Evolutionary conservation across 1,139 yeast genomes (phyloP).

Genomic region (Blastobotrys persicus): DNA sequence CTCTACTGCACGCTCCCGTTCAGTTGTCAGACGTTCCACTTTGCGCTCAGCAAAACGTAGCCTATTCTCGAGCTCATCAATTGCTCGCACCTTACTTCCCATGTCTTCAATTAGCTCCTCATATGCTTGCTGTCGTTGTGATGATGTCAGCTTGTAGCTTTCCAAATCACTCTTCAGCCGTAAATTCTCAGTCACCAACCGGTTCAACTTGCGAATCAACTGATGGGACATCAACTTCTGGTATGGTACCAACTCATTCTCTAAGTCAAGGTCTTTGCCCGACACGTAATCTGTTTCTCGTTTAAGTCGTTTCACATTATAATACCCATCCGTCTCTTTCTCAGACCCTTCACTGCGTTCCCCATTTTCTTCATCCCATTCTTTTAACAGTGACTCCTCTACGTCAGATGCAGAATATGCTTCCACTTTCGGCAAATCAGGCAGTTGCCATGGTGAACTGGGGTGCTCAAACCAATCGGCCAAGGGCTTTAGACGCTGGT

Average conservation of each 20-base stretch:
- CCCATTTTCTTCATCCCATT: conserved; percentile 47
- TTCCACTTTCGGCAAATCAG: conserved; percentile 65
- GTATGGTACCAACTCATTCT: conserved; percentile 40
- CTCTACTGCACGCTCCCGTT: conserved; percentile 24
- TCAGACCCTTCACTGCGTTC: neutral
- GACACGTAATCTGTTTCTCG: conserved; percentile 43
- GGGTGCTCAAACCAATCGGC: conserved; percentile 53
- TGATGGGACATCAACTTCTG: conserved; percentile 51
- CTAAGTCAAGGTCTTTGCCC: conserved; percentile 10
- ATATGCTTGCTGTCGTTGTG: conserved; percentile 34
- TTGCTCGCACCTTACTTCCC: conserved; percentile 37
- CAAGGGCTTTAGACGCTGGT: conserved; percentile 62
- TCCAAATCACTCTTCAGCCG: conserved; percentile 34
- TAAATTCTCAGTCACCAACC: conserved; percentile 23
- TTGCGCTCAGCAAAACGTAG: conserved; percentile 30
- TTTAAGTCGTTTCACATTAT: conserved; percentile 62
- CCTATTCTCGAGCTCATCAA: conserved; percentile 27
- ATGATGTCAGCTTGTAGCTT: conserved; percentile 35
- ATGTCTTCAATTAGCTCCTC: conserved; percentile 45
- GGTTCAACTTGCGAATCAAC: conserved; percentile 41
- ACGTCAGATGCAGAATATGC: conserved; percentile 68
- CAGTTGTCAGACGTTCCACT: conserved; percentile 27
- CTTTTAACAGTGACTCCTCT: conserved; percentile 73
- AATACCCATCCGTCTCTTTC: conserved; percentile 46
- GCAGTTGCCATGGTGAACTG: conserved; percentile 66